Evolutionary conservation across 192 early-diverging fungal genomes (phyloP).

Genomic region (Phlyctochytrium bullatum): DNA sequence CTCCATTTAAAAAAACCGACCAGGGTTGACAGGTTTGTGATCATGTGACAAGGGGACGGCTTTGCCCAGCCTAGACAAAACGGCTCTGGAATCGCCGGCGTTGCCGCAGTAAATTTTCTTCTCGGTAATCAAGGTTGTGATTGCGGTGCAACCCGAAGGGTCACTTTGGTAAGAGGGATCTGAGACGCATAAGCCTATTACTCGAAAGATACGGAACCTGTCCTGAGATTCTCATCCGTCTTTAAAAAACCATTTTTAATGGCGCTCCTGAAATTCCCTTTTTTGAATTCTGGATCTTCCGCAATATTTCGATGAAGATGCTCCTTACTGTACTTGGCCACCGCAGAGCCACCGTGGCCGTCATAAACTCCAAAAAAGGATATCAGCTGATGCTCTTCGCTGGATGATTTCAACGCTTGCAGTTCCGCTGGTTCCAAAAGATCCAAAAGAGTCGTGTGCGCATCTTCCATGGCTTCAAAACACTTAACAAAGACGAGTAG

Average conservation of each 20-base stretch:
- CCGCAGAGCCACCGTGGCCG: slow-evolving; percentile 84
- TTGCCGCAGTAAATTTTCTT: slow-evolving; percentile 82
- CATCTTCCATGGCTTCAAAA: slow-evolving; percentile 90
- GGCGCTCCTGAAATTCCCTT: slow-evolving; percentile 69
- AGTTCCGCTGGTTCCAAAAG: too few relatives aligned
- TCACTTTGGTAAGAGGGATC: slow-evolving; percentile 75
- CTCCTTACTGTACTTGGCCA: slow-evolving; percentile 82
- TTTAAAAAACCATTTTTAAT: slow-evolving; percentile 81
- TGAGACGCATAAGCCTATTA: slow-evolving; percentile 27
- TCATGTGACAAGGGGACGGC: slow-evolving; percentile 82
- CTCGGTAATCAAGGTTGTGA: slow-evolving; percentile 78
- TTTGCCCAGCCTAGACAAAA: slow-evolving; percentile 77
- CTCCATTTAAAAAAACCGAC: slow-evolving; percentile 18
- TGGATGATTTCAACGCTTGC: too few relatives aligned
- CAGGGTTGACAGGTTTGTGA: slow-evolving; percentile 90
- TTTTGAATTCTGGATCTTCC: slow-evolving; percentile 58
- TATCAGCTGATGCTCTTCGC: slow-evolving; percentile 19
- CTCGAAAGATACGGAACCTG: slow-evolving; percentile 49
- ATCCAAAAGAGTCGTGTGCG: slow-evolving; percentile 83
- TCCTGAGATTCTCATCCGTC: slow-evolving; percentile 74
- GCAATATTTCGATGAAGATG: slow-evolving; percentile 73
- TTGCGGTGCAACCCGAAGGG: slow-evolving; percentile 97
- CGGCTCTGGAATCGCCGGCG: slow-evolving; percentile 93
- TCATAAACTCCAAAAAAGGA: slow-evolving; percentile 98
- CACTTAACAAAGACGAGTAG: neutral